Evolutionary conservation across 805 yeast species (phyloP).

Genomic region (Schwanniomyces vanrijiae): DNA sequence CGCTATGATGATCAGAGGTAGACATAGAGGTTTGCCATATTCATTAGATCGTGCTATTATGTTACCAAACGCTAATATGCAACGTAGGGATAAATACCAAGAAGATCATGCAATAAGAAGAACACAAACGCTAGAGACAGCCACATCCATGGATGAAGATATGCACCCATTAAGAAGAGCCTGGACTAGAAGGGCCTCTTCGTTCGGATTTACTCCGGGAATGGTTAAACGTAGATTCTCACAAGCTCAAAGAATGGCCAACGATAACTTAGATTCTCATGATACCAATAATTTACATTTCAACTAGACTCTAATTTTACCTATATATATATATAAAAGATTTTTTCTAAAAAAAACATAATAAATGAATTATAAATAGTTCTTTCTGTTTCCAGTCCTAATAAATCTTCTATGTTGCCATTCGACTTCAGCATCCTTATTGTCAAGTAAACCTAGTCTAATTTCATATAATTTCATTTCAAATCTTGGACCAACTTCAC

Average conservation of each 20-base stretch:
- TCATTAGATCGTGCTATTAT: constrained; percentile 91
- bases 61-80: constrained; percentile 69
- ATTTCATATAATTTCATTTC: constrained; percentile 93
- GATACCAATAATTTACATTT: neutral
- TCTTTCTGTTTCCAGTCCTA: constrained; percentile 94
- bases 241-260: neutral
- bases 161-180: constrained; percentile 10
- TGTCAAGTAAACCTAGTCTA: constrained; percentile 86
- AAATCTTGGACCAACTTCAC: constrained; percentile 98
- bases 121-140: constrained; percentile 25
- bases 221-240: neutral
- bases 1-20: constrained; percentile 90
- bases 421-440: constrained; percentile 96
- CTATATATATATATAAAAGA: neutral
- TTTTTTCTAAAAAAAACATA: neutral
- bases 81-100: constrained; percentile 59
- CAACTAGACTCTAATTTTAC: neutral
- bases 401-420: constrained; percentile 94
- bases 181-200: constrained; percentile 7
- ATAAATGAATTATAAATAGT: constrained; percentile 49
- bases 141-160: constrained; percentile 20
- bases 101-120: constrained; percentile 47
- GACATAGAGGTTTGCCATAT: constrained; percentile 96
- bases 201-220: constrained; percentile 1
- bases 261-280: neutral